Conservation (phyloP, 257 asterid genomes). For the Solanum etuberosum region DNA sequence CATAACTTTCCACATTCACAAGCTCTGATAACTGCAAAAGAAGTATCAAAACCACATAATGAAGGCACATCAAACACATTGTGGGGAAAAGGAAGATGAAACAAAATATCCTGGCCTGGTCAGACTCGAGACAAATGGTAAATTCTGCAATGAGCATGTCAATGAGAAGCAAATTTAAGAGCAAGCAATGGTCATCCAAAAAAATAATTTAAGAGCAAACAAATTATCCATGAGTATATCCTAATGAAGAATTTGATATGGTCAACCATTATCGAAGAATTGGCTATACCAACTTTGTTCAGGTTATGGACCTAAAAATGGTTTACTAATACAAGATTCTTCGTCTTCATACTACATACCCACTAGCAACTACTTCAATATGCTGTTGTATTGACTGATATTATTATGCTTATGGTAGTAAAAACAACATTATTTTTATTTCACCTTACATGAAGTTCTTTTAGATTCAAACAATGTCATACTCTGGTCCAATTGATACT, state of each 20-base stretch:
- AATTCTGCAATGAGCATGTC: background rate
- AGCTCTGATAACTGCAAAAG: slow-evolving; percentile 81
- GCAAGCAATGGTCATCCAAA: background rate
- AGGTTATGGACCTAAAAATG: background rate
- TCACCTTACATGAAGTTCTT: background rate
- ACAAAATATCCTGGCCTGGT: background rate
- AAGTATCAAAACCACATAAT: slow-evolving; percentile 5
- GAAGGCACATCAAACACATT: slow-evolving; percentile 1
- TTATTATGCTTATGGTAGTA: background rate
- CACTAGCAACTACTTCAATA: background rate
- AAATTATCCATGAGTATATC: background rate
- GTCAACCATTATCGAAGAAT: background rate
- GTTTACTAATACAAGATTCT: background rate
- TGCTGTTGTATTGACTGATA: background rate
- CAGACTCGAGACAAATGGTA: slow-evolving; percentile 1
- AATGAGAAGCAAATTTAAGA: background rate
- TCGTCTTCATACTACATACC: background rate
- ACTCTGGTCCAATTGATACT: background rate
- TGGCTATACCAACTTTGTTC: background rate
- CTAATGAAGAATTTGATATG: background rate
- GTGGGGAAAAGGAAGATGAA: background rate
- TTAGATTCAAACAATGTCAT: background rate
- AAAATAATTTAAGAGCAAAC: background rate
- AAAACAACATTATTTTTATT: background rate
- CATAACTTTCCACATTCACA: slow-evolving; percentile 88